phyloP scores from a whole-genome alignment of 768 basidiomycete species.

The Grammothele lineata region DNA sequence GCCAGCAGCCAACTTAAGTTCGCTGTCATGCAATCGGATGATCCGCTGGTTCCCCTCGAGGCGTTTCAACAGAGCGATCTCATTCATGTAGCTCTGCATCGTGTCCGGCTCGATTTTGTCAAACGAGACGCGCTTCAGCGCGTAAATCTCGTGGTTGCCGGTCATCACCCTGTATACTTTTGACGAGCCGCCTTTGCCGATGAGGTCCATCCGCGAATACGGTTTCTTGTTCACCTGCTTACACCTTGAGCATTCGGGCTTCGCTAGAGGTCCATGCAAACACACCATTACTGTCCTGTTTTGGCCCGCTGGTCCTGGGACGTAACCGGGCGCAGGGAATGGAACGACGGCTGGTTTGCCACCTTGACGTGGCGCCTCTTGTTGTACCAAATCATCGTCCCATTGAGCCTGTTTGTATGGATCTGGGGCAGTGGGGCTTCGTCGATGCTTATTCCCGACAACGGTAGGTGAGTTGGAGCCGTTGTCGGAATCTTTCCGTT shows the following conservation, averaged over 20 bases:
- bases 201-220: conserved; percentile 82
- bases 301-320: too few species aligned
- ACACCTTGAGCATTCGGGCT: not conserved
- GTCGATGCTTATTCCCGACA: conserved; percentile 51
- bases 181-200: conserved; percentile 95
- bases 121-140: conserved; percentile 88
- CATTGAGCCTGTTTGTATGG: conserved; percentile 32
- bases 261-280: not conserved
- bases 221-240: conserved; percentile 79
- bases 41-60: conserved; percentile 91
- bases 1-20: conserved; percentile 71
- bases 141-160: conserved; percentile 71
- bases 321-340: too few species aligned
- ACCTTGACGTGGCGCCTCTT: not conserved
- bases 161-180: conserved; percentile 91
- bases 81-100: conserved; percentile 91
- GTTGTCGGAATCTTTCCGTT: conserved; percentile 71
- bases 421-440: conserved; percentile 71
- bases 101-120: conserved; percentile 88
- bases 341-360: too few species aligned
- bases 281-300: too few species aligned
- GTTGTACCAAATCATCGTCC: conserved; percentile 10
- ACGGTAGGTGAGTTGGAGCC: conserved; percentile 51
- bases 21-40: conserved; percentile 87
- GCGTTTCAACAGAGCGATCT: conserved; percentile 90